Evolutionary conservation across 805 yeast genomes (phyloP).

Genomic region (Torulaspora franciscae): DNA sequence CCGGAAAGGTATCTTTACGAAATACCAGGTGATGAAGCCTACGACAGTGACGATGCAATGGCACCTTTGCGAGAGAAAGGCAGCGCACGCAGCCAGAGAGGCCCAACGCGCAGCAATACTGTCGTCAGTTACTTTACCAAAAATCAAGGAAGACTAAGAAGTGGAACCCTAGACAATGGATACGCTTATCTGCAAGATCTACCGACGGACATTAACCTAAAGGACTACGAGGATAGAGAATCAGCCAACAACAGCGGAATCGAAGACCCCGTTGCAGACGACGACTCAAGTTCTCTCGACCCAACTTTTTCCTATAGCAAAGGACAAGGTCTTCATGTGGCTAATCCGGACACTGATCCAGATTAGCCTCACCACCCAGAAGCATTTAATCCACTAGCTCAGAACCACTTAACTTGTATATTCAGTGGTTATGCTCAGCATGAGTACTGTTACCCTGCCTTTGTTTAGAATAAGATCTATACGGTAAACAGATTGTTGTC

Average conservation of each 20-base stretch:
- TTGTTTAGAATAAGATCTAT: background rate
- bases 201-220: slow-evolving; percentile 21
- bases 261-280: slow-evolving; percentile 7
- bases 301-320: slow-evolving; percentile 14
- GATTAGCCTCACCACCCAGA: slow-evolving; percentile 12
- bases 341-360: slow-evolving; percentile 32
- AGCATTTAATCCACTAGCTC: background rate
- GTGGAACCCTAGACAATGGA: slow-evolving; percentile 27
- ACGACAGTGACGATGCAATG: slow-evolving; percentile 34
- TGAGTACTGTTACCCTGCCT: background rate
- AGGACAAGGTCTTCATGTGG: slow-evolving; percentile 23
- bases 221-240: slow-evolving; percentile 16
- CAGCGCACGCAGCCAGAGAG: background rate
- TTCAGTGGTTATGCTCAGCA: background rate
- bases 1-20: slow-evolving; percentile 24
- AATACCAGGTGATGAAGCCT: slow-evolving; percentile 38
- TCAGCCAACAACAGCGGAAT: background rate
- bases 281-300: slow-evolving; percentile 8
- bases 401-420: background rate
- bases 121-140: slow-evolving; percentile 34
- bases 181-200: slow-evolving; percentile 19
- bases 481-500: background rate
- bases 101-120: slow-evolving; percentile 28
- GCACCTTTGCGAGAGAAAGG: slow-evolving; percentile 31
- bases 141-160: slow-evolving; percentile 25